Evolutionary conservation across 495 filamentous ascomycete genomes (phyloP).

Genomic region (Schizothecium vesticola): DNA sequence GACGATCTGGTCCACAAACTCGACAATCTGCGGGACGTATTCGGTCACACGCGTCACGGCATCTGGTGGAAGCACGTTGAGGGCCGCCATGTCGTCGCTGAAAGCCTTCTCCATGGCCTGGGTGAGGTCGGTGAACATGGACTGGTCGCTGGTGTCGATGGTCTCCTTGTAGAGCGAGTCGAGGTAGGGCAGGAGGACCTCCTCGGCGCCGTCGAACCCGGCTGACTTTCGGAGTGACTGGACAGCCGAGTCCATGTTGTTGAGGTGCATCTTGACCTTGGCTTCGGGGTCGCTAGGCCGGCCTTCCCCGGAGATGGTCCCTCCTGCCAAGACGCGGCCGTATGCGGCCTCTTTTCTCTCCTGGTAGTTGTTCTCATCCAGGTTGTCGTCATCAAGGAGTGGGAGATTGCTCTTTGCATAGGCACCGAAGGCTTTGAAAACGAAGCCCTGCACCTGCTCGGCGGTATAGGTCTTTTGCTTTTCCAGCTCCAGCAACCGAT

Average conservation of each 20-base stretch:
- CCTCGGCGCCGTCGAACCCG: constrained; percentile 46
- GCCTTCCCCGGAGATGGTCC: constrained; percentile 55
- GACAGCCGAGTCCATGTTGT: constrained; percentile 61
- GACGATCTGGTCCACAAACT: constrained; percentile 65
- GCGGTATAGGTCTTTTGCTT: constrained; percentile 41
- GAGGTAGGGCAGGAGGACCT: constrained; percentile 78
- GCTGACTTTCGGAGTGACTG: constrained; percentile 46
- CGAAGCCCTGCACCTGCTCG: constrained; percentile 44
- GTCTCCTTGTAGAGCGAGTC: constrained; percentile 69
- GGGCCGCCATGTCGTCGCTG: constrained; percentile 71
- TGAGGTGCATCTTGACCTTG: constrained; percentile 92
- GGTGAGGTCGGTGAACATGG: constrained; percentile 69
- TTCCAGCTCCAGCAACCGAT: constrained; percentile 63
- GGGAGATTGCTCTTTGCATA: constrained; percentile 78
- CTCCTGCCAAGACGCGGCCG: constrained; percentile 55
- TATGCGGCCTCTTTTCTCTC: constrained; percentile 56
- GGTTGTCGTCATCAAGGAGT: constrained; percentile 39
- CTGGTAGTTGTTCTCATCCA: constrained; percentile 50
- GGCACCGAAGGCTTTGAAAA: constrained; percentile 59
- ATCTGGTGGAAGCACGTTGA: constrained; percentile 83
- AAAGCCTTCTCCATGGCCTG: constrained; percentile 78
- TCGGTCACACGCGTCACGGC: constrained; percentile 82
- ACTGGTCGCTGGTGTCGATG: constrained; percentile 69
- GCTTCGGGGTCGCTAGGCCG: constrained; percentile 64
- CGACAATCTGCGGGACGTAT: constrained; percentile 75